Conservation (phyloP, 2,329 filamentous ascomycete species). For the Hysterium pulicare region DNA sequence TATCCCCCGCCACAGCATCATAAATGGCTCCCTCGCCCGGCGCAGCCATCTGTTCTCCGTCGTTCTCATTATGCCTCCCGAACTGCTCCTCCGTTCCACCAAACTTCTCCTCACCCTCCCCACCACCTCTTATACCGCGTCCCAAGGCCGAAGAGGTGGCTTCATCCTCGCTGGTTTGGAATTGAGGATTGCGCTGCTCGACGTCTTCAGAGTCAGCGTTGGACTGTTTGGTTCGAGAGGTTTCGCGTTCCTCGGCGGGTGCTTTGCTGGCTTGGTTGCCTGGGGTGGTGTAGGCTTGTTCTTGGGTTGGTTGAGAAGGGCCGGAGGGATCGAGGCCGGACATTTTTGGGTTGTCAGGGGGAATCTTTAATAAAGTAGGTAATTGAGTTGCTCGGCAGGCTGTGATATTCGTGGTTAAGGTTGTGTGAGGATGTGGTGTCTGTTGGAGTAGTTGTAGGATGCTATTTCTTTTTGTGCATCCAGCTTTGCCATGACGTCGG, state of each 20-base stretch:
- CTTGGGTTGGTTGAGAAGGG: constrained; percentile 43
- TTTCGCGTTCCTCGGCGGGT: constrained; percentile 35
- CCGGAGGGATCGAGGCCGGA: constrained; percentile 40
- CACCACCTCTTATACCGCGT: constrained; percentile 44
- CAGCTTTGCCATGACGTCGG: constrained; percentile 24
- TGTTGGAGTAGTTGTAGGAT: background rate
- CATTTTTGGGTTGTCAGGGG: constrained; percentile 30
- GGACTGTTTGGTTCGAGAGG: constrained; percentile 33
- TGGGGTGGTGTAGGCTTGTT: constrained; percentile 45
- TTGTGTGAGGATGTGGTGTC: background rate
- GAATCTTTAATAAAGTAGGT: no score
- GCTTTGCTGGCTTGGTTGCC: constrained; percentile 45
- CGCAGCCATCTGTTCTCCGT: constrained; percentile 48
- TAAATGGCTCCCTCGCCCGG: constrained; percentile 46
- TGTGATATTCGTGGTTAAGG: no score
- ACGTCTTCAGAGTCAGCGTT: constrained; percentile 18
- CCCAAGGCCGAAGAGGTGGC: constrained; percentile 38
- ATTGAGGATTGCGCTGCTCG: constrained; percentile 38
- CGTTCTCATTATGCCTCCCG: constrained; percentile 45
- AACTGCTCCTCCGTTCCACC: constrained; percentile 40
- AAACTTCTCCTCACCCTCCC: constrained; percentile 42
- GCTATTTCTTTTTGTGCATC: background rate
- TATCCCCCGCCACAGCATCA: constrained; percentile 37
- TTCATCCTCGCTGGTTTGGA: constrained; percentile 35
- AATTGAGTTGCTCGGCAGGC: no score